Evolutionary conservation across 1,284 basidiomycete genomes (phyloP).

Genomic region (Volvariella surrecta): DNA sequence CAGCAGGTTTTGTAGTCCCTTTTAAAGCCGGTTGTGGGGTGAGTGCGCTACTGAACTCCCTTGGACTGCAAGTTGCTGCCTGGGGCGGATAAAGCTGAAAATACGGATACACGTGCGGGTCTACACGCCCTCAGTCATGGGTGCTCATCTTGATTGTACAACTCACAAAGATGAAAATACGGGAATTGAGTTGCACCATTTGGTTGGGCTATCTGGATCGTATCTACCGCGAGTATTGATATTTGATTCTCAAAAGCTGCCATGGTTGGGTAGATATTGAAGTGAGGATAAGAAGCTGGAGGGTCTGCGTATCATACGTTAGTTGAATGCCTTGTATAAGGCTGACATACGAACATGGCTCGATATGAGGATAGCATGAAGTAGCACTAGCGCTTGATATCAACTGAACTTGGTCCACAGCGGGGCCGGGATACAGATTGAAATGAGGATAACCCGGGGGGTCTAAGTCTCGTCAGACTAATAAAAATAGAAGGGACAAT

Average conservation of each 20-base stretch:
- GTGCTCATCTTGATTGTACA: too few species aligned
- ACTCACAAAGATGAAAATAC: slow-evolving; percentile 16
- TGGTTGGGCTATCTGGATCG: slow-evolving; percentile 3
- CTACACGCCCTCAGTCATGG: too few species aligned
- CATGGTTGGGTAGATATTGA: slow-evolving; percentile 7
- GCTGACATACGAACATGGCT: too few species aligned
- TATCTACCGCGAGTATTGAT: neutral
- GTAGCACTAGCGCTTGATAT: too few species aligned
- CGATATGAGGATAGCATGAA: too few species aligned
- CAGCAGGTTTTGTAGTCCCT: slow-evolving; percentile 10
- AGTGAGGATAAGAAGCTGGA: slow-evolving; percentile 14
- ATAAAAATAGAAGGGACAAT: slow-evolving; percentile 9
- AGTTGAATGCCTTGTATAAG: slow-evolving; percentile 13
- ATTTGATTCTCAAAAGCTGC: slow-evolving; percentile 2
- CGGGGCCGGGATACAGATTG: slow-evolving; percentile 6
- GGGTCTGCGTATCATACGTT: slow-evolving; percentile 12
- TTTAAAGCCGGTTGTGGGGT: too few species aligned
- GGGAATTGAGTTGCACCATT: slow-evolving; percentile 15
- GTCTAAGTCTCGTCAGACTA: neutral
- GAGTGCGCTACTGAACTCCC: too few species aligned
- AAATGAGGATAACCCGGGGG: slow-evolving; percentile 14
- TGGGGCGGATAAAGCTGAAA: slow-evolving; percentile 11
- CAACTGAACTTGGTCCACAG: too few species aligned
- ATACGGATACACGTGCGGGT: slow-evolving; percentile 19
- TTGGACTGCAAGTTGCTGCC: too few species aligned